phyloP scores from a whole-genome alignment of 768 basidiomycete genomes.

The Tulasnella sp. region DNA sequence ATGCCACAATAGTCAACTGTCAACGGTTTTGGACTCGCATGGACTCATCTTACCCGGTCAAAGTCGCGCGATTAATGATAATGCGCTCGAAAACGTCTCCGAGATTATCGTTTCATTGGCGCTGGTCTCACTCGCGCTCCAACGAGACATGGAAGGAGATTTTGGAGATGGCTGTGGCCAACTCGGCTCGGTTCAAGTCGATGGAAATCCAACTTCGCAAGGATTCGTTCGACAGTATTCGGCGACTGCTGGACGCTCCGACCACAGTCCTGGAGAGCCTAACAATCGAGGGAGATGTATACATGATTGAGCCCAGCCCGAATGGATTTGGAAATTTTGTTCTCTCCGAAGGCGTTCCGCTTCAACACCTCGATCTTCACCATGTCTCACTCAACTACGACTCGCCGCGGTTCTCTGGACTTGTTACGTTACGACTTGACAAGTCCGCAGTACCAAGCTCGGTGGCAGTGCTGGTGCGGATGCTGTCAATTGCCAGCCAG shows the following conservation, averaged over 20 bases:
- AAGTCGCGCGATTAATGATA: not conserved
- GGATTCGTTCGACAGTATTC: not conserved
- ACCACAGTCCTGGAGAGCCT: not conserved
- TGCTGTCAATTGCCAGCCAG: not conserved
- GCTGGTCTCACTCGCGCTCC: not conserved
- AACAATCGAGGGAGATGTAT: not conserved
- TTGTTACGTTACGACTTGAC: not conserved
- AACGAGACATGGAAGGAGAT: no score
- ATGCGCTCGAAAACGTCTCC: not conserved
- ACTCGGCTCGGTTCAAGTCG: no score
- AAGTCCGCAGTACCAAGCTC: not conserved
- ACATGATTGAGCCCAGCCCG: no score
- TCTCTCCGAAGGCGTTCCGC: not conserved
- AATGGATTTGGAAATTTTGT: not conserved
- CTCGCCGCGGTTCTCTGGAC: not conserved
- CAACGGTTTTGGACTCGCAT: not conserved
- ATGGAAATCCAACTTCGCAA: no score
- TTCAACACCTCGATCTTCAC: not conserved
- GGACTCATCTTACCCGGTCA: not conserved
- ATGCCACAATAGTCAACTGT: not conserved
- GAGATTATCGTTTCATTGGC: not conserved
- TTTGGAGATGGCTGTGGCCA: no score
- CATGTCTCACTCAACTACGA: not conserved
- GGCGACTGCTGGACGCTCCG: not conserved
- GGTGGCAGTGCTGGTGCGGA: not conserved